These are phyloP conservation scores for Pilobolus umbonatus DNA, from an alignment of 192 early-diverging fungal species.

Conservation along the genomic window DNA sequence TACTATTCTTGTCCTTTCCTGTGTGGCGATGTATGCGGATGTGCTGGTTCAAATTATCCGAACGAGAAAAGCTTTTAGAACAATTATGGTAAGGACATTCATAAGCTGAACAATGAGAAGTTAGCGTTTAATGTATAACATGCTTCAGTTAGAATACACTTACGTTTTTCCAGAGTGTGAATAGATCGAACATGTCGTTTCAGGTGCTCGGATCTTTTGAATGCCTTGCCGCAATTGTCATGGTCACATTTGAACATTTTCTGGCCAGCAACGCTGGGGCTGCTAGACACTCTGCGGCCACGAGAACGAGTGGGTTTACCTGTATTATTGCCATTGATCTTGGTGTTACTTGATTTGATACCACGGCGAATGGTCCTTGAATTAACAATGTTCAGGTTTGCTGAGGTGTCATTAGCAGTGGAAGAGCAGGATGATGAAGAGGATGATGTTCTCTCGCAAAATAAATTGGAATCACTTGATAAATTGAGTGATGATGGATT, in stretches of 20 bases:
- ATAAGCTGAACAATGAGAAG: too few relatives aligned
- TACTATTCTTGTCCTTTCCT: constrained; percentile 34
- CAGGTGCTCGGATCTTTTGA: constrained; percentile 56
- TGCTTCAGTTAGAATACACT: constrained; percentile 20
- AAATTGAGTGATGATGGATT: neutral
- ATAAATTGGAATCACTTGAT: neutral
- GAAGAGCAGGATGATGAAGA: constrained; percentile 9
- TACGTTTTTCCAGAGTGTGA: constrained; percentile 58
- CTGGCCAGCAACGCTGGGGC: constrained; percentile 36
- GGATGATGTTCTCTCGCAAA: constrained; percentile 7
- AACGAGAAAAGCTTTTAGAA: constrained; percentile 54
- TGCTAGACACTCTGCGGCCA: constrained; percentile 46
- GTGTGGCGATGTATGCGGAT: constrained; percentile 55
- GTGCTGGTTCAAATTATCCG: constrained; percentile 55
- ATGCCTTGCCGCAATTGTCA: constrained; percentile 50
- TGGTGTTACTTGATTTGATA: neutral
- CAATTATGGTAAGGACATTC: constrained; percentile 50
- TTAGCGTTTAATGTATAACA: too few relatives aligned
- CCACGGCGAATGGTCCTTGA: neutral
- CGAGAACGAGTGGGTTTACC: constrained; percentile 34
- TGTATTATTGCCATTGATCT: neutral
- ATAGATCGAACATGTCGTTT: constrained; percentile 58
- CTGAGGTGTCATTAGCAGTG: neutral
- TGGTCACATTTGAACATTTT: constrained; percentile 53
- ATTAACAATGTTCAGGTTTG: neutral